Evolutionary conservation across 164 flowering plant species (phyloP), one percentile per base, ranked within the genome.

Genomic region (Berberis vulgaris): DNA sequence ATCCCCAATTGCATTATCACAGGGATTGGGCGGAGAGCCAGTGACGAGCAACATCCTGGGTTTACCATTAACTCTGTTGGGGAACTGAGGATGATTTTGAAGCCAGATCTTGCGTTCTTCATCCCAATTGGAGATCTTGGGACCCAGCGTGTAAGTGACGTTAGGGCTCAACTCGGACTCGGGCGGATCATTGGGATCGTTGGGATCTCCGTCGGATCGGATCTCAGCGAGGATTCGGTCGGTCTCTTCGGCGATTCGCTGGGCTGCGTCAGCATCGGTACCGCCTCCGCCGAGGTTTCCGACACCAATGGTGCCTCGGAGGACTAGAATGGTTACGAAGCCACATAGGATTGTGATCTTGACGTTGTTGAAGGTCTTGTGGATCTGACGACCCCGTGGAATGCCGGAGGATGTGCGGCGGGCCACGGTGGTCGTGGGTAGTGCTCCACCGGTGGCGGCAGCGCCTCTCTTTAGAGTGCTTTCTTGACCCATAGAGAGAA

Each of bases 261-360:
- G 84, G 65, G 73, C 72, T 40, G 75, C 80, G 41, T 74, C 71
- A 7, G 80, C 90, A 4, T 79, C 74, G 7, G 66, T 79, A 64
- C 81, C 59, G 44, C 69, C 67, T 67, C 73, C 72, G n/a, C 76
- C 73, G 49, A 85, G 77, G 68, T 72, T 81, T 1, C 91, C 91
- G 8, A 90, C 75, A 13, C 95, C 97, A 52, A 90, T 85, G 41
- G 95, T 88, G 61, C 97, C 97, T 2, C 97, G 86, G 13, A 90
- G 90, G 66, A 90, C 97, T 43, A 90, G 83, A 61, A 90, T 86
- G 57, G 97, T 90, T 59, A 88, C 86, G 74, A 90, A 85, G 42
- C 95, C 95, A 62, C 97, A 88, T 53, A 90, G 84, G 72, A 90
- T 79, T 1, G 95, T 90, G 84, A 90, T 86, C 77, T 90, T 90